Conservation (phyloP, 2,329 filamentous ascomycete species). For the Paecilomyces sp. region DNA sequence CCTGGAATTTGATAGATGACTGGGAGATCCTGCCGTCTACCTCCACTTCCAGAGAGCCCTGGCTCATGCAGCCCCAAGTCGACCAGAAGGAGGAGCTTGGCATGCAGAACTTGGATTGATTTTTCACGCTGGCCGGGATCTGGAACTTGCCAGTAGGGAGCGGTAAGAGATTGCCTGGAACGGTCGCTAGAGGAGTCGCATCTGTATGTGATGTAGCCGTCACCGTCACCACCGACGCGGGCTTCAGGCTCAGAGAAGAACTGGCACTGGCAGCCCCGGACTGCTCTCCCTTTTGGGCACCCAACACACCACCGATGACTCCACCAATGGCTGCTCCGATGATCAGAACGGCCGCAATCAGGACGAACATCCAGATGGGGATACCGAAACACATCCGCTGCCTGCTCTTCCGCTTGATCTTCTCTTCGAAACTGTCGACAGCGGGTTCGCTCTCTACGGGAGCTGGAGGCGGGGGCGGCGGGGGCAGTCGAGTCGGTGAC, state of each 20-base stretch:
- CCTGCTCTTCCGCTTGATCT: constrained; percentile 38
- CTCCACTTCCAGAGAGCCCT: constrained; percentile 25
- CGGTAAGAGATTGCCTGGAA: constrained; percentile 36
- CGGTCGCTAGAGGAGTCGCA: constrained; percentile 42
- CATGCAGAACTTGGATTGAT: constrained; percentile 44
- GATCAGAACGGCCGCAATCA: constrained; percentile 40
- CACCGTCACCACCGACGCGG: constrained; percentile 34
- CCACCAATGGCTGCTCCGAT: constrained; percentile 46
- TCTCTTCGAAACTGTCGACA: constrained; percentile 35
- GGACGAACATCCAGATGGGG: constrained; percentile 44
- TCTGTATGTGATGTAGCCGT: constrained; percentile 45
- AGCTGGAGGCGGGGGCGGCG: constrained; percentile 4
- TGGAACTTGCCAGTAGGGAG: constrained; percentile 45
- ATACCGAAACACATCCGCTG: constrained; percentile 43
- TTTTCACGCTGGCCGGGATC: constrained; percentile 42
- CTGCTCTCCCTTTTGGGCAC: constrained; percentile 31
- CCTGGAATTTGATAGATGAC: constrained; percentile 30
- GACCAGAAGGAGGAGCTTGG: constrained; percentile 35
- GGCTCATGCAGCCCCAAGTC: constrained; percentile 45
- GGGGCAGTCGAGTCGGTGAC: constrained; percentile 9
- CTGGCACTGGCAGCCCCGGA: constrained; percentile 4
- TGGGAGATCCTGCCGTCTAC: constrained; percentile 17
- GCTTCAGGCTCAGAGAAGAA: constrained; percentile 8
- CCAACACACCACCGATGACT: constrained; percentile 49
- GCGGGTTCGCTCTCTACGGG: constrained; percentile 21